A percentile compares a stretch with the other conserved stretches of the same genome.
phyloP scores from a whole-genome alignment of 164 flowering plant genomes.

The Annona cherimola region DNA sequence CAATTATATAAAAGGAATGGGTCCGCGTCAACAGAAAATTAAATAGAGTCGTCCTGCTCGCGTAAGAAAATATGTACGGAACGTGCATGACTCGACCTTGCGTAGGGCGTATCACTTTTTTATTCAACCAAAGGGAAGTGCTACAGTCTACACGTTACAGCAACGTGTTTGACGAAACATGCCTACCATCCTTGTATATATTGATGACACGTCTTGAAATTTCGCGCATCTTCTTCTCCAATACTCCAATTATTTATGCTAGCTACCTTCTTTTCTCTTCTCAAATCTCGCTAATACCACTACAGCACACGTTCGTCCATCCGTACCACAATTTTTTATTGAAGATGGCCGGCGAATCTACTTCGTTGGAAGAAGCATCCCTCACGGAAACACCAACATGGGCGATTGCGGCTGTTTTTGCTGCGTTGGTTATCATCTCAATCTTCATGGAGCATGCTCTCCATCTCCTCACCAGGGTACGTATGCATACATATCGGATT shows the following conservation, averaged over 20 bases:
- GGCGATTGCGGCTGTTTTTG: conserved; percentile 60
- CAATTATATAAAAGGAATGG: too few relatives aligned
- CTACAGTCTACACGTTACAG: background rate
- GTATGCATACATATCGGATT: background rate
- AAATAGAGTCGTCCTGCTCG: too few relatives aligned
- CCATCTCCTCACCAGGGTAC: conserved; percentile 43
- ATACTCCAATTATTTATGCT: too few relatives aligned
- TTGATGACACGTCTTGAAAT: too few relatives aligned
- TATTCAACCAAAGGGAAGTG: background rate
- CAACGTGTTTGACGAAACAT: background rate
- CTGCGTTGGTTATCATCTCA: conserved; percentile 38
- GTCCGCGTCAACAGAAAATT: too few relatives aligned
- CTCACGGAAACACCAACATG: conserved; percentile 60
- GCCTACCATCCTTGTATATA: background rate
- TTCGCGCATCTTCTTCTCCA: too few relatives aligned
- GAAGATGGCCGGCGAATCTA: background rate
- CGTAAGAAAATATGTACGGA: too few relatives aligned
- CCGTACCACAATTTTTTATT: background rate
- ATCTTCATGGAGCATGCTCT: conserved; percentile 42
- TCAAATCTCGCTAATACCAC: background rate
- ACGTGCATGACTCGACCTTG: too few relatives aligned
- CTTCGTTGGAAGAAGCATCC: conserved; percentile 3
- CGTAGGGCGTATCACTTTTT: too few relatives aligned
- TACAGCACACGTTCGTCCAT: background rate
- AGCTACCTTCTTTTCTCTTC: background rate